Evolutionary conservation across 306 rosid species (phyloP).

Genomic region (Malus sieversii): DNA sequence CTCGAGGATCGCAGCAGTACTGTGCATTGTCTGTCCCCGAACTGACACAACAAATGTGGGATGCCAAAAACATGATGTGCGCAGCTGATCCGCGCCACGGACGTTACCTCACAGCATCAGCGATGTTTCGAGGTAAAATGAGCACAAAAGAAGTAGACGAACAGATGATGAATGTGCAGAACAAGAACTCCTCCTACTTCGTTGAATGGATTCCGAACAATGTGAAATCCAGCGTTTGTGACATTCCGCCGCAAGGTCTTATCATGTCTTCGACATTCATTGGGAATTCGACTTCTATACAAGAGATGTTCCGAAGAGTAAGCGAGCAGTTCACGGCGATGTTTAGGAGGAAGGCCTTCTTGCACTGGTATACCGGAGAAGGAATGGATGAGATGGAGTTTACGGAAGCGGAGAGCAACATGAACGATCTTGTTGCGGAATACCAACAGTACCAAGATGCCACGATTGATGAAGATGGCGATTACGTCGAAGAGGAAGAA

Average conservation of each 20-base stretch:
- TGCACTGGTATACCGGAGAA: conserved; percentile 78
- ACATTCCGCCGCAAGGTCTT: conserved; percentile 58
- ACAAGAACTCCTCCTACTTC: conserved; percentile 63
- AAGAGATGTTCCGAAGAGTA: conserved; percentile 75
- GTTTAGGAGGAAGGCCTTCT: conserved; percentile 82
- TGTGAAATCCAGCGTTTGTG: conserved; percentile 75
- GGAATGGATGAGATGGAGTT: conserved; percentile 81
- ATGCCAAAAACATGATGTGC: conserved; percentile 72
- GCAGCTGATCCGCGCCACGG: conserved; percentile 68
- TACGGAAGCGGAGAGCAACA: conserved; percentile 65
- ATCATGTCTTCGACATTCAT: conserved; percentile 61
- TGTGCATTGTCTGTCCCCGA: conserved; percentile 54
- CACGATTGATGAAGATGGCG: conserved; percentile 30
- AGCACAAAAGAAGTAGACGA: conserved; percentile 63
- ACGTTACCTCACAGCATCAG: conserved; percentile 72
- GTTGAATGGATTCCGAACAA: conserved; percentile 83
- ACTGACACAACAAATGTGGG: conserved; percentile 79
- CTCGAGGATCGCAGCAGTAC: conserved; percentile 59
- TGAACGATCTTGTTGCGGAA: conserved; percentile 78
- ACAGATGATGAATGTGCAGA: conserved; percentile 60
- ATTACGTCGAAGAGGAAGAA: conserved; percentile 32
- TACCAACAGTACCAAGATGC: conserved; percentile 80
- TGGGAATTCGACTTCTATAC: conserved; percentile 74
- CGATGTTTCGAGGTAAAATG: conserved; percentile 67
- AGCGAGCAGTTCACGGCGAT: conserved; percentile 74